Evolutionary conservation across 768 basidiomycete species (phyloP), one percentile per base, ranked within the genome.

Genomic region (Russula ochroleuca): DNA sequence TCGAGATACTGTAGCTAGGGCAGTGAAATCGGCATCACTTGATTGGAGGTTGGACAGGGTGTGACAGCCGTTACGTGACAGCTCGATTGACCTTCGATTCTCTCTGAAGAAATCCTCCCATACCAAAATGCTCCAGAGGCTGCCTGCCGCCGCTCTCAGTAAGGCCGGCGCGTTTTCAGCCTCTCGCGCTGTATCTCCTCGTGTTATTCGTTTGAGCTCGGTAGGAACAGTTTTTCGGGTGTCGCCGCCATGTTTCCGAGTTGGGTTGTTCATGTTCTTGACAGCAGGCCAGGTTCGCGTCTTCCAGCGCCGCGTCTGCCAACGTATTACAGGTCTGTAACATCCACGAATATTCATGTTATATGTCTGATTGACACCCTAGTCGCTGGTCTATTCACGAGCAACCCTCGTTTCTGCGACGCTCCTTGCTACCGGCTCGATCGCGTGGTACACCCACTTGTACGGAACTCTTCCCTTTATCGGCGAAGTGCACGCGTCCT

Each of bases 381-480:
- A 92, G 90, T 79, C 87, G 15, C 72, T 88, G 67, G 69, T 86
- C 68, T 82, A 79, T 72, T 92, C 92, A 61, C 87, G 86, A 73
- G 80, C 85, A 62, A 83, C 90, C 28, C 82, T 92, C 66, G 83
- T 85, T 61, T 86, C 94, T 52, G 85, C 86, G 65, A 85, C 91
- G 54, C 78, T 87, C 62, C 75, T 91, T 73, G 84, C 94, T 52
- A 90, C 78, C 66, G 97, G 97, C 66, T 88, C 96, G 52, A 84
- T 97, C 75, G 93, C 92, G 60, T 97, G 93, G 93, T 99, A 99
- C 81, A 88, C 92, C 70, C 89, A 94, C 75, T 83, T 94, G 62
- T 98, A 94, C 75, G 97, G 95, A 67, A 79, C 83, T 35, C 80
- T 94, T 61, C 92, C 94, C 37, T 93, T 98, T 78, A 72, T 98